Evolutionary conservation across 1,284 basidiomycete species (phyloP).

Genomic region (Ceratobasidium sp.): DNA sequence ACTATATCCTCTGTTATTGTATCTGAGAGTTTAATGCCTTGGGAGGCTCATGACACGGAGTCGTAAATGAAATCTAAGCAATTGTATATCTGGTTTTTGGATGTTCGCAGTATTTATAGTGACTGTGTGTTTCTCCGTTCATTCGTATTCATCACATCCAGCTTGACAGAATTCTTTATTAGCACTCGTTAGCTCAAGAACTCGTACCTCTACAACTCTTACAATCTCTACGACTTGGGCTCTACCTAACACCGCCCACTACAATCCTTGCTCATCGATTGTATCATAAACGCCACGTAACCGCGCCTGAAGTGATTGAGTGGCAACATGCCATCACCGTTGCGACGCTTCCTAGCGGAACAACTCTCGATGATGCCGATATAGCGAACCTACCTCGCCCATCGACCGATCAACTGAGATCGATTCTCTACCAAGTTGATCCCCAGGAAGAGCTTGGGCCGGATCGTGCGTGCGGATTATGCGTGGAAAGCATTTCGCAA

Average conservation of each 20-base stretch:
- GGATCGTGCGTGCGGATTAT: slow-evolving; percentile 1
- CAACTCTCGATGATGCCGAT: neutral
- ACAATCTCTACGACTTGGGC: neutral
- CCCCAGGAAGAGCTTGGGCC: slow-evolving; percentile 4
- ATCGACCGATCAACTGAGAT: neutral
- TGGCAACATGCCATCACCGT: slow-evolving; percentile 27
- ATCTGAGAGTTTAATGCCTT: too few species aligned
- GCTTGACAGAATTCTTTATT: neutral
- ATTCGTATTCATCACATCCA: too few species aligned
- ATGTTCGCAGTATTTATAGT: too few species aligned
- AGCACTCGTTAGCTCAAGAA: slow-evolving; percentile 8
- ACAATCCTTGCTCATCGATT: slow-evolving; percentile 31
- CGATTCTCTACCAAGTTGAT: slow-evolving; percentile 1
- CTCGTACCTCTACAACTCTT: neutral
- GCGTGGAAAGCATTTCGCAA: neutral
- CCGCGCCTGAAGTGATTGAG: slow-evolving; percentile 3
- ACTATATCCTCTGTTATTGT: too few species aligned
- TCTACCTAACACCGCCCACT: slow-evolving; percentile 24
- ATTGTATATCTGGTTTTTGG: too few species aligned
- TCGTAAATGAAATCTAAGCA: too few species aligned
- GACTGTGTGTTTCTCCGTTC: neutral
- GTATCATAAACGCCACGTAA: slow-evolving; percentile 14
- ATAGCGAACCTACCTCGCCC: neutral
- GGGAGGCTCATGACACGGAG: too few species aligned
- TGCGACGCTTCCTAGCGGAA: neutral